Evolutionary conservation across 106 monocot genomes (phyloP), one percentile per base, ranked within the genome.

Genomic region (Triglochin maritima): DNA sequence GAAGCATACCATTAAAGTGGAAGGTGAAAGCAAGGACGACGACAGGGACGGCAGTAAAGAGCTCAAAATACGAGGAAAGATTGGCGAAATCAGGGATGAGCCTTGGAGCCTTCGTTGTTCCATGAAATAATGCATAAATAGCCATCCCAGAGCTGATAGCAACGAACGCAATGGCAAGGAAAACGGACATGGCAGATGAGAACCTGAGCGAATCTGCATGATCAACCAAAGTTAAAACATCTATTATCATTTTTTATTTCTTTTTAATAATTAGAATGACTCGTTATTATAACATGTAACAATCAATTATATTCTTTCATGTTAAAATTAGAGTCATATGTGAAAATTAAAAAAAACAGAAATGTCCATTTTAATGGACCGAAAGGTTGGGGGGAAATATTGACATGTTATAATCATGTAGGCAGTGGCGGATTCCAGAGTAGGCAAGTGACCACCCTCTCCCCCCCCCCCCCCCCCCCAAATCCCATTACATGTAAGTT

Each of bases 11-110:
- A 15, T 95, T 95, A 82, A 90, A 95, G 73, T 90, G 95, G 85
- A 95, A 95, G 51, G 95, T 90, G 87, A 90, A 95, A 44, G 95
- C 85, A 11, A 87, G 73, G 56, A 95, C 90, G 47, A 95, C 78
- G 69, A 95, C 87, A 0, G 95, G 95, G 58, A 87, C 76, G 8
- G 95, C 85, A 50, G 90, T 90, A 79, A 95, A 87, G 57, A 95
- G 81, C 53, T 95, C 82, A 55, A 85, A 81, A 47, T 57, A 29
- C n/a, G 82, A 81, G n/a, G 87, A 71, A 0, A 78, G 72, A 41
- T 74, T 67, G 17, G 63, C 15, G 14, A 90, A 81, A 64, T 87
- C 78, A 0, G 95, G 90, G 2, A 90, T 63, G 49, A 87, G 4
- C 71, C 81, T 77, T 7, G 87, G 90, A 14, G 75, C 62, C 48